These are phyloP conservation scores for Russula vinacea DNA, from an alignment of 768 basidiomycete genomes.

Conservation along the genomic window DNA sequence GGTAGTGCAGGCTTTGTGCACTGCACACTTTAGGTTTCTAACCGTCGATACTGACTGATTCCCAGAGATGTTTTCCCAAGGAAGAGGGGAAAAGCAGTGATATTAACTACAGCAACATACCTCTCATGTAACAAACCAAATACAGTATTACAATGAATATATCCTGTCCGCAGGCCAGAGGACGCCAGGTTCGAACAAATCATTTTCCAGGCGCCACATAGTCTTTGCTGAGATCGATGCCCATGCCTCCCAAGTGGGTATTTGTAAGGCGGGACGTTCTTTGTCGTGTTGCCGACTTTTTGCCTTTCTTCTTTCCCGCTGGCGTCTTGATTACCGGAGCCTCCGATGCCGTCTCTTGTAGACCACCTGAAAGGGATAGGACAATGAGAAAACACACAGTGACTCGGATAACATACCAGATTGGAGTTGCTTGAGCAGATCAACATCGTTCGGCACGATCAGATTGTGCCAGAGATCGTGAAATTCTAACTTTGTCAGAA, in stretches of 20 bases:
- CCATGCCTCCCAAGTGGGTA: conserved; percentile 75
- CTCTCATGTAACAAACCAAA: neutral
- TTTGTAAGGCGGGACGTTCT: conserved; percentile 84
- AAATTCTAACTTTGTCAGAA: conserved; percentile 57
- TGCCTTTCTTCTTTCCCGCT: conserved; percentile 69
- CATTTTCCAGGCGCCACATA: conserved; percentile 44
- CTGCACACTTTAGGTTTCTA: too few relatives aligned
- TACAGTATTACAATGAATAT: neutral
- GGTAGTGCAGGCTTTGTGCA: too few relatives aligned
- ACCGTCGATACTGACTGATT: too few relatives aligned
- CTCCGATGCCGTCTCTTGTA: conserved; percentile 75
- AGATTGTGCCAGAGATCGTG: conserved; percentile 82
- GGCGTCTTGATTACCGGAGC: conserved; percentile 52
- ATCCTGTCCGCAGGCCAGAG: neutral
- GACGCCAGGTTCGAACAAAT: neutral
- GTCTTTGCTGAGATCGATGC: conserved; percentile 77
- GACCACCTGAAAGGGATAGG: conserved; percentile 55
- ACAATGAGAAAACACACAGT: neutral
- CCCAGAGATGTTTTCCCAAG: too few relatives aligned
- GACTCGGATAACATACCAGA: conserved; percentile 47
- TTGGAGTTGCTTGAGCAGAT: conserved; percentile 71
- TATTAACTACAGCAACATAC: neutral
- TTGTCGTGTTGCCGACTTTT: conserved; percentile 67
- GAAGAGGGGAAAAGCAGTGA: too few relatives aligned
- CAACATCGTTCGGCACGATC: conserved; percentile 82